Evolutionary conservation across 352 stramenopile genomes (phyloP).

Genomic region (Globisporangium iwayamae): DNA sequence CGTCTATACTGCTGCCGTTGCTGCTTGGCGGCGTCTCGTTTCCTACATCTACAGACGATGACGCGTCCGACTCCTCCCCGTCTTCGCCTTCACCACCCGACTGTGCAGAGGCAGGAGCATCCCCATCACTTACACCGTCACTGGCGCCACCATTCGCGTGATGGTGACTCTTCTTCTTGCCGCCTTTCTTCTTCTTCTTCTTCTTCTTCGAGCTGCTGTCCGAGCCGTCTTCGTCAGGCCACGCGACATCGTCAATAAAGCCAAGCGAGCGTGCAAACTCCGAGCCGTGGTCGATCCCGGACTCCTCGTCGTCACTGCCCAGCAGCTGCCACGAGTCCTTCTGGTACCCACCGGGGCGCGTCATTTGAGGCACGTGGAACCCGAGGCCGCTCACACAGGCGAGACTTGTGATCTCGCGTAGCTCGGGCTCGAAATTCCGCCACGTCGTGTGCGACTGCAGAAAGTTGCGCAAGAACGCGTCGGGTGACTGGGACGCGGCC

Average conservation of each 20-base stretch:
- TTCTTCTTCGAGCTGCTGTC: slow-evolving; percentile 71
- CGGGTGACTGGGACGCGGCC: slow-evolving; percentile 81
- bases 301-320: slow-evolving; percentile 32
- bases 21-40: slow-evolving; percentile 4
- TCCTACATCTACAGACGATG: not conserved
- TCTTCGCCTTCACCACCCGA: not conserved
- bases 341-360: slow-evolving; percentile 48
- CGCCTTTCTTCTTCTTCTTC: slow-evolving; percentile 69
- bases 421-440: slow-evolving; percentile 68
- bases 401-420: slow-evolving; percentile 50
- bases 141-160: slow-evolving; percentile 2
- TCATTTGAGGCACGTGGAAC: slow-evolving; percentile 67
- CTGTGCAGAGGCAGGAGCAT: not conserved
- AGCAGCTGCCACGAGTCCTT: slow-evolving; percentile 68
- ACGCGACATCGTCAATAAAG: slow-evolving; percentile 84
- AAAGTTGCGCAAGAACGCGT: slow-evolving; percentile 88
- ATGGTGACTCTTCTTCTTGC: slow-evolving; percentile 17
- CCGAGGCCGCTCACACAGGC: slow-evolving; percentile 64
- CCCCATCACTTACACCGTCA: not conserved
- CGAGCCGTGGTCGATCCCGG: slow-evolving; percentile 78
- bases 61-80: not conserved
- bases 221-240: slow-evolving; percentile 55
- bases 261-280: slow-evolving; percentile 76
- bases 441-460: slow-evolving; percentile 86
- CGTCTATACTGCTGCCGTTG: slow-evolving; percentile 15